Evolutionary conservation across 352 stramenopile genomes (phyloP).

Genomic region (Phytophthora sojae): DNA sequence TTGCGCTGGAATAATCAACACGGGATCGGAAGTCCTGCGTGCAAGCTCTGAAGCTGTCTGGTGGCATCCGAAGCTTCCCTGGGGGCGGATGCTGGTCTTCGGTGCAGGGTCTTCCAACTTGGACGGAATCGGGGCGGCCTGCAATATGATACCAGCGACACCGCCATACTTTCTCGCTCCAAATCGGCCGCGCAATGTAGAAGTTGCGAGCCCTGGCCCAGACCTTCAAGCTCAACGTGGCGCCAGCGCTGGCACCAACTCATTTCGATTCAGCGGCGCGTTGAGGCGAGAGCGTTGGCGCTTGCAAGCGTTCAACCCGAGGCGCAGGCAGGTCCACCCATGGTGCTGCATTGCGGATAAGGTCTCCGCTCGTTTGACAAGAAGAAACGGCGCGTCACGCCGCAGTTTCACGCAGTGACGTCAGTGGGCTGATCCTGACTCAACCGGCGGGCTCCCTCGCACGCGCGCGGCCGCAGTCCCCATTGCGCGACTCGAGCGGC

Average conservation of each 20-base stretch:
- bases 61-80: no score
- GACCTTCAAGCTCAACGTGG: constrained; percentile 8
- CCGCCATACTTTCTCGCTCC: constrained; percentile 20
- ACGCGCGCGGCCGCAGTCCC: background rate
- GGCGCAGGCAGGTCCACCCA: background rate
- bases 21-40: no score
- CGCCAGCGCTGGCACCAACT: constrained; percentile 20
- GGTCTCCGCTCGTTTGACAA: constrained; percentile 26
- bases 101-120: background rate
- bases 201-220: constrained; percentile 16
- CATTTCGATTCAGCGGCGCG: constrained; percentile 20
- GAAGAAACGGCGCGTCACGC: constrained; percentile 19
- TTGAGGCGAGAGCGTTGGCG: background rate
- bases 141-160: no score
- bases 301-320: background rate
- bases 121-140: no score
- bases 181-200: constrained; percentile 19
- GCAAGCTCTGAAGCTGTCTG: no score
- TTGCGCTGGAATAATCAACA: no score
- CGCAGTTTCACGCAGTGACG: constrained; percentile 25
- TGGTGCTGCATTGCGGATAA: constrained; percentile 17
- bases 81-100: constrained; percentile 1
- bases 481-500: constrained; percentile 9
- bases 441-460: background rate
- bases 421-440: constrained; percentile 12